Evolutionary conservation across 2,329 filamentous ascomycete genomes (phyloP), one percentile per base, ranked within the genome.

Genomic region (Aotearoamyces nothofagi): DNA sequence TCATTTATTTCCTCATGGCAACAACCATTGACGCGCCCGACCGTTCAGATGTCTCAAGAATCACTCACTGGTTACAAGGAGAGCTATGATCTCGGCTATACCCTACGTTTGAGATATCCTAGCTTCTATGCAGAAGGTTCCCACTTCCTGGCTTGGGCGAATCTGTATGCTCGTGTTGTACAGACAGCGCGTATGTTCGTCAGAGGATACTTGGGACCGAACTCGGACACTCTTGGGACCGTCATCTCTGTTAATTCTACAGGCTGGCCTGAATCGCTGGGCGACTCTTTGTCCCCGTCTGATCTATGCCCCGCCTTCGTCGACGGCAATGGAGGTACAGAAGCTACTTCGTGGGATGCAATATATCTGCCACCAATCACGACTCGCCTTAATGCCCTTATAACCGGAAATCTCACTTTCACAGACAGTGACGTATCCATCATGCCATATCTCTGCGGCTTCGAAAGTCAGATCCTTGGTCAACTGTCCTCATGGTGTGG

Each of bases 381-480:
- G 33, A 48, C 57, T 14, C 63, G 72, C 3, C 51, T 78, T 26
- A 66, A 74, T 38, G 34, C 50, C 5, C 44, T 68, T 17, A 58
- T 76, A 17, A 41, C 49, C 1, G 70, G 72, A 2, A 55, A 60
- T 22, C 58, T 78, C 17, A 61, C 60, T 1, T 57, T 78, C 17
- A 60, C 57, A 0, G 51, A 60, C 17, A 51, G 48, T 2, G 69
- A 78, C 33, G 54, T 73, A 23, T 55, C 53, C 5, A 60, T 63
- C 24, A 70, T 79, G 27, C 71, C 72, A 0, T 78, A 79, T 39
- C 57, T 78, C n/a, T 81, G 75, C 39, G 75, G 71, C 4, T 80
- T 76, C 34, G 75, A 81, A 41, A 70, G 64, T 3, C 74, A 79
- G 41, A 77, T 79, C 37, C 69, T 59, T 0, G 73, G 74, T 1